A percentile compares a stretch with the other conserved stretches of the same genome.
Evolutionary conservation across 2,329 filamentous ascomycete species (phyloP).

Genomic region (Fusarium sp.): DNA sequence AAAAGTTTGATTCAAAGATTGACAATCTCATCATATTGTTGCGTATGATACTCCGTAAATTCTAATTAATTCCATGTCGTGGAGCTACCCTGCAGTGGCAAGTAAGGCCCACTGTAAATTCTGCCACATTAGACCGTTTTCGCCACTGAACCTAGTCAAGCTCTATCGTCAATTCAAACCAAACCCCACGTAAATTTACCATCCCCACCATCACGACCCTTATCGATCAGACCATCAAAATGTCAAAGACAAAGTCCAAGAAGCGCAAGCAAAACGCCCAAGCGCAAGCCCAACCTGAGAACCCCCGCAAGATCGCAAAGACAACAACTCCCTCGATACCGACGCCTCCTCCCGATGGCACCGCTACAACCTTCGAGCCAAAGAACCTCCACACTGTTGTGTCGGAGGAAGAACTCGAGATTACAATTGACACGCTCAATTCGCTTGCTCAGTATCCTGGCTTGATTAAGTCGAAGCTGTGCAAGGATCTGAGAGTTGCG

Average conservation of each 20-base stretch:
- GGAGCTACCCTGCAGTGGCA: not conserved
- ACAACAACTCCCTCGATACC: conserved; percentile 42
- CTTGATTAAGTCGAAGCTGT: conserved; percentile 75
- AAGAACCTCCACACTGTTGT: conserved; percentile 65
- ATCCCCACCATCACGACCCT: conserved; percentile 15
- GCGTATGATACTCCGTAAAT: not conserved
- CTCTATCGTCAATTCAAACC: not conserved
- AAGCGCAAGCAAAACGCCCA: conserved; percentile 58
- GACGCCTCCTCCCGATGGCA: conserved; percentile 53
- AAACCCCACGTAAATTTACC: conserved; percentile 21
- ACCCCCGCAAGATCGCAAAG: conserved; percentile 56
- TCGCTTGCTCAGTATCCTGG: conserved; percentile 68
- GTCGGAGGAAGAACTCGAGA: conserved; percentile 74
- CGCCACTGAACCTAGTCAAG: conserved; percentile 15
- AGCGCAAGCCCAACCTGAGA: conserved; percentile 50
- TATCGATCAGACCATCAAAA: conserved; percentile 35
- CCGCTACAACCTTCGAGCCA: conserved; percentile 54
- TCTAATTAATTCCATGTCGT: not conserved
- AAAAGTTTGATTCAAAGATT: not conserved
- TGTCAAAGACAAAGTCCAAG: conserved; percentile 60
- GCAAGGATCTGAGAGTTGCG: conserved; percentile 73
- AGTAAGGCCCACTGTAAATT: not conserved
- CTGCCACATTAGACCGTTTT: conserved; percentile 23
- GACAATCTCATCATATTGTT: not conserved
- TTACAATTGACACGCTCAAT: conserved; percentile 72